phyloP scores from a whole-genome alignment of 202 grass and related monocot species.

The Zizania palustris region DNA sequence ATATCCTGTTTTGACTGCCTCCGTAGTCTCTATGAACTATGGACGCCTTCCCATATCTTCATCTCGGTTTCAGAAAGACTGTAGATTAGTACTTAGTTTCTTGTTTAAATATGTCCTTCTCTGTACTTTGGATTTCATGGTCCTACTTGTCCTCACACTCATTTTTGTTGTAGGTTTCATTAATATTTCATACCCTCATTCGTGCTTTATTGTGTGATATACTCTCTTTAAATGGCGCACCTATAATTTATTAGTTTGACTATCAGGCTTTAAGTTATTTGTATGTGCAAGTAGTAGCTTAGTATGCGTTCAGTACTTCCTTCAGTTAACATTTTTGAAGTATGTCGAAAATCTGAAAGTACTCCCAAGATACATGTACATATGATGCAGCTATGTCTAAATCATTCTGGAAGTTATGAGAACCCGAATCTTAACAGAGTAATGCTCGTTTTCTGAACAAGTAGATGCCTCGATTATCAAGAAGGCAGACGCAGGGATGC shows the following conservation, averaged over 20 bases:
- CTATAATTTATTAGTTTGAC: neutral
- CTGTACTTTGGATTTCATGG: neutral
- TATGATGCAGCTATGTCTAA: constrained; percentile 14
- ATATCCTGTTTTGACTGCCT: constrained; percentile 75
- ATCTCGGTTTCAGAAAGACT: constrained; percentile 18
- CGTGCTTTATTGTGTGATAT: neutral
- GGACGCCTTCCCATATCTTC: constrained; percentile 16
- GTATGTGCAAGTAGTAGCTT: neutral
- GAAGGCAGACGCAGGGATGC: constrained; percentile 24
- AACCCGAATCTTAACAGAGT: constrained; percentile 27
- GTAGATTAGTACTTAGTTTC: constrained; percentile 9
- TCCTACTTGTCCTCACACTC: neutral
- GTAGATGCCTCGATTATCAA: constrained; percentile 9
- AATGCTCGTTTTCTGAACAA: neutral
- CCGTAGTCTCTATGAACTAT: constrained; percentile 6
- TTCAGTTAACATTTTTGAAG: neutral
- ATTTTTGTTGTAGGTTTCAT: neutral
- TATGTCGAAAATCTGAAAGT: neutral
- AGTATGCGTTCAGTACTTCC: neutral
- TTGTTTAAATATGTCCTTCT: neutral
- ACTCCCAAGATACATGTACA: neutral
- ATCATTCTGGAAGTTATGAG: neutral
- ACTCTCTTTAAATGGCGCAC: neutral
- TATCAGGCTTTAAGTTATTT: neutral
- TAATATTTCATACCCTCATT: neutral